These are phyloP conservation scores for Ministeria vibrans DNA, from an alignment of 78 protist species.

Conservation along the genomic window DNA sequence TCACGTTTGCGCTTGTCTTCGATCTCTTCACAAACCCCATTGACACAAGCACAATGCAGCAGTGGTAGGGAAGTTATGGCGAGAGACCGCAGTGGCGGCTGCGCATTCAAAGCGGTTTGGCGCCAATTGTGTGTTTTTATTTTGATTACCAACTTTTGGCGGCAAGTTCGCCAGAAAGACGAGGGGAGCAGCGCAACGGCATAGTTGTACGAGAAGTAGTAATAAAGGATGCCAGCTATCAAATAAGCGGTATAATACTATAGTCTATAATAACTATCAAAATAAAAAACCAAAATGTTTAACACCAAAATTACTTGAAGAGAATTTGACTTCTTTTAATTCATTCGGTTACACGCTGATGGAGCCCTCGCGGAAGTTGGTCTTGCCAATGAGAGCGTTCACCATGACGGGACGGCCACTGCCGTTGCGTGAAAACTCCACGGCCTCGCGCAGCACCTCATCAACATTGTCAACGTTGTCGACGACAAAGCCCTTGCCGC, in stretches of 20 bases:
- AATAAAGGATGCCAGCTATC: background rate
- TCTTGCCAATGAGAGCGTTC: slow-evolving; percentile 54
- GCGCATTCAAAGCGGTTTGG: too few species aligned
- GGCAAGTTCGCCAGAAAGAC: background rate
- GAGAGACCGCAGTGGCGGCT: too few species aligned
- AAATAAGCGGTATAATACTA: background rate
- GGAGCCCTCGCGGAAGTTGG: slow-evolving; percentile 69
- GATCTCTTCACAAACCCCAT: too few species aligned
- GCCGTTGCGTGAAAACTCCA: background rate
- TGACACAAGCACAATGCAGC: too few species aligned
- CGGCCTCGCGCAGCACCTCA: background rate
- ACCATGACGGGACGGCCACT: slow-evolving; percentile 49
- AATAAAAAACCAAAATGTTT: too few species aligned
- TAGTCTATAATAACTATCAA: too few species aligned
- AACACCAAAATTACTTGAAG: background rate
- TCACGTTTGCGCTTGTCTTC: too few species aligned
- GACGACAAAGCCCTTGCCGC: slow-evolving; percentile 43
- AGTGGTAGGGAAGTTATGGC: too few species aligned
- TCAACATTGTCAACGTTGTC: slow-evolving; percentile 15
- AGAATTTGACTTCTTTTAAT: background rate
- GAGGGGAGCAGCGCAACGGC: background rate
- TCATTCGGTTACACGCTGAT: slow-evolving; percentile 42
- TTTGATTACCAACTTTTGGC: background rate
- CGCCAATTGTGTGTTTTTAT: too few species aligned
- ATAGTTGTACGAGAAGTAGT: background rate